Evolutionary conservation across 768 basidiomycete genomes (phyloP), one percentile per base, ranked within the genome.

Genomic region (Rhizopogon vinicolor): DNA sequence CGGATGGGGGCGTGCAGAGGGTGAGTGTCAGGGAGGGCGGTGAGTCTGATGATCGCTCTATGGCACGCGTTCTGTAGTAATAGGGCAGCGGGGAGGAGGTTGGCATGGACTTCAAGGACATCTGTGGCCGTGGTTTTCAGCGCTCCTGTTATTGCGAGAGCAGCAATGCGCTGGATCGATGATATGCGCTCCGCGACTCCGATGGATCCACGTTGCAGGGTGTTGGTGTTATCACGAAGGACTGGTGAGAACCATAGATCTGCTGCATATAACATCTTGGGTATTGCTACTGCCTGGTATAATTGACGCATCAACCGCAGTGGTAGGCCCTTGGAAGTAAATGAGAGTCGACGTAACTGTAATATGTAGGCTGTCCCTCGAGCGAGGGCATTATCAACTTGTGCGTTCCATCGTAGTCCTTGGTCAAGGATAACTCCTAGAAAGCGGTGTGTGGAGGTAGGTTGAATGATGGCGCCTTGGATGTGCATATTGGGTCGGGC

Each of bases 371-470:
- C n/a, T 12, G 51, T 45, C 6, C 37, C 41, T 42, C 19, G 10
- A 0, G 7, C 33, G 5, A 41, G 45, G 41, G 65, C 64, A 58
- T 29, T 41, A 2, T 58, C 45, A 6, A 35, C 37, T 8, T 66
- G 62, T 3, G 44, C 46, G 3, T 45, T 60, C 57, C 61, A 67
- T 0, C 28, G 2, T 1, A 65, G 49, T 31, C 66, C 45, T 14
- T 55, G 44, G 52, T 73, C 61, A 0, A 71, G 31, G 10, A 63
- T 39, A 0, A 71, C 59, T 0, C 72, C 72, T 0, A 73, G 62
- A 53, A 67, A 69, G 37, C 67, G 69, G 19, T 52, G 51, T 5
- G 41, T 42, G 0, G 41, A 5, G 5, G 16, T 39, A n/a, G 40
- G n/a, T 25, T 2, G 7, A 12, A 45, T 50, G 3, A 49, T 7